phyloP scores from a whole-genome alignment of 306 rosid species.

The Prunus dulcis region DNA sequence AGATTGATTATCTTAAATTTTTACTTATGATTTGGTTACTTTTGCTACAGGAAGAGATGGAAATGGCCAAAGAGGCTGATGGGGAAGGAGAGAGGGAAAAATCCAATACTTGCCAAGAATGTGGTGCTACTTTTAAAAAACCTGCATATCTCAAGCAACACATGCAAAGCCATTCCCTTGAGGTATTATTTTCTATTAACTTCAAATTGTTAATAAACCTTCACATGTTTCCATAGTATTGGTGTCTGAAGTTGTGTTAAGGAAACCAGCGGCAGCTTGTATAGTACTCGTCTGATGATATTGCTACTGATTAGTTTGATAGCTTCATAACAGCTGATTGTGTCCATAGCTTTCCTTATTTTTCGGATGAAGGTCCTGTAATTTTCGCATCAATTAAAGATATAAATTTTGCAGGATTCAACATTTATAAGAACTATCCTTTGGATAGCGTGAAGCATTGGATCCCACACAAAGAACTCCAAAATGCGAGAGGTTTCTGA shows the following conservation, averaged over 20 bases:
- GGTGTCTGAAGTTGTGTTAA: neutral
- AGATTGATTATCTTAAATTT: neutral
- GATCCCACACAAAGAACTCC: constrained; percentile 92
- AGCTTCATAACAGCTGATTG: neutral
- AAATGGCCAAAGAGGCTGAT: constrained; percentile 25
- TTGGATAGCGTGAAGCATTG: constrained; percentile 85
- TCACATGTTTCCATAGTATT: neutral
- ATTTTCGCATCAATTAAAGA: constrained; percentile 27
- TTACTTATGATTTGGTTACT: neutral
- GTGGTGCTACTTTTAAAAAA: constrained; percentile 70
- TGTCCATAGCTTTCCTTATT: neutral
- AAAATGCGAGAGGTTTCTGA: constrained; percentile 72
- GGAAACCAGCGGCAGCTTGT: neutral
- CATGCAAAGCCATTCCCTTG: constrained; percentile 73
- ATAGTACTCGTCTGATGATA: neutral
- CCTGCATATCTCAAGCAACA: constrained; percentile 76
- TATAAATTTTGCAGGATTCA: constrained; percentile 59
- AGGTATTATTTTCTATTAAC: constrained; percentile 44
- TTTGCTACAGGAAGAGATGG: constrained; percentile 47
- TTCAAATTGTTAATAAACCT: neutral
- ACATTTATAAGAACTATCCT: constrained; percentile 36
- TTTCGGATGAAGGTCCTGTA: neutral
- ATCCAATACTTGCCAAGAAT: constrained; percentile 55
- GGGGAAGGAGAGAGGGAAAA: constrained; percentile 15
- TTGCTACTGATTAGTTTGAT: neutral